Base-by-base conservation (phyloP, 352 stramenopile genomes). In the Globisporangium mamillatum region DNA sequence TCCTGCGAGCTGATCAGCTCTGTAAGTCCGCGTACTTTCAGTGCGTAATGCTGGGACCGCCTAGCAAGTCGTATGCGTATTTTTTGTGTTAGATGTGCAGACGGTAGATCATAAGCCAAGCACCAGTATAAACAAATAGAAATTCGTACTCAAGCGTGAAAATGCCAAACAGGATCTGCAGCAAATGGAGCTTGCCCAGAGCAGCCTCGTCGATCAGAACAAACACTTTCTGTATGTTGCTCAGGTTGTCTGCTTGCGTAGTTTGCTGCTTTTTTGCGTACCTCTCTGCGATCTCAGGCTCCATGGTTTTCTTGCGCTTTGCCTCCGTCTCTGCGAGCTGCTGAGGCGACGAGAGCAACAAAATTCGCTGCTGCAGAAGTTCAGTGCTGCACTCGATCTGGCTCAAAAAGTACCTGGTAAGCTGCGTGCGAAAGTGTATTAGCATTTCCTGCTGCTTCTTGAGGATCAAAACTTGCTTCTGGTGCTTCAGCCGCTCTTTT, bases 271-370 rank as follows among this genome's bases (percentile, higher is more conserved):
- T 72, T 0, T 60, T 59, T 20, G 70, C 71, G 27, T 77, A 75
- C 12, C 86, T 79, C 65, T 92, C 80, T 1, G 77, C 66, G 14
- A 90, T 67, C 60, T 88, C 82, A 4, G 84, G 84, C 64, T 92
- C 82, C 10, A 86, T 67, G 34, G 64, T 68, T 18, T 81, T 63
- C 44, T 59, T 72, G 10, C 71, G 76, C 12, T 72, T 61, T 32
- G 69, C 38, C 20, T 82, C 67, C 69, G 79, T 68, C 20, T 92
- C 75, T 5, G 76, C 75, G 6, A 79, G 54, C 25, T 81, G 74
- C 55, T 90, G 81, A 0, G 79, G 81, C 0, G 81, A 79, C 2
- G 79, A 80, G 18, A 91, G 68, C 1, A 91, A 50, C 66, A 92
- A 46, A 52, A 91, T 89, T 1, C 75, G 71, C 63, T 90, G 82